Evolutionary conservation across 2,329 filamentous ascomycete genomes (phyloP).

Genomic region (Cladophialophora exuberans): DNA sequence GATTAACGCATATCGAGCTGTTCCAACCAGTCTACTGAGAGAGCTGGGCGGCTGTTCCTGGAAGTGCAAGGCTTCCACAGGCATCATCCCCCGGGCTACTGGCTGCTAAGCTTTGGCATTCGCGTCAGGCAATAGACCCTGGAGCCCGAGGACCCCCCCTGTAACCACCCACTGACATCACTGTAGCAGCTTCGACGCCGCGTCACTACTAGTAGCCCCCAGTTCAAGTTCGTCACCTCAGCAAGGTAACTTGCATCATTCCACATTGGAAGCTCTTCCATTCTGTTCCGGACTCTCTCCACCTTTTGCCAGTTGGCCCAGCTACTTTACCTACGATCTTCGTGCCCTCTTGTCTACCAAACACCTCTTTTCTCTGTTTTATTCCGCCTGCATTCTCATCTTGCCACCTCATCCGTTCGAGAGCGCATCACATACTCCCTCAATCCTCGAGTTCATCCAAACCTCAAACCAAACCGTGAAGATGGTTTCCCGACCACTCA

Average conservation of each 20-base stretch:
- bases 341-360: neutral
- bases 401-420: conserved; percentile 2
- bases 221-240: conserved; percentile 1
- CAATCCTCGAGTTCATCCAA: neutral
- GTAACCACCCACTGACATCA: conserved; percentile 23
- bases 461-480: conserved; percentile 24
- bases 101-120: conserved; percentile 10
- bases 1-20: too few relatives aligned
- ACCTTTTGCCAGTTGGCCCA: neutral
- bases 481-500: conserved; percentile 47
- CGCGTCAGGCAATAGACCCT: too few relatives aligned
- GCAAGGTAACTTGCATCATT: neutral
- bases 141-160: neutral
- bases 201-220: conserved; percentile 3
- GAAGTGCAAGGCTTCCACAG: neutral
- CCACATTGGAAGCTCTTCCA: conserved; percentile 2
- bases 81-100: neutral
- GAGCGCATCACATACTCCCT: neutral
- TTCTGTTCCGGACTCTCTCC: neutral
- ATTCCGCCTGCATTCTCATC: conserved; percentile 1
- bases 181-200: conserved; percentile 7
- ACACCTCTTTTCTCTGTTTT: neutral
- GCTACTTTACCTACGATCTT: conserved; percentile 7
- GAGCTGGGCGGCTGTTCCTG: neutral
- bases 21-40: too few relatives aligned